phyloP scores from a whole-genome alignment of 768 basidiomycete species.

The Lyophyllum semitale region DNA sequence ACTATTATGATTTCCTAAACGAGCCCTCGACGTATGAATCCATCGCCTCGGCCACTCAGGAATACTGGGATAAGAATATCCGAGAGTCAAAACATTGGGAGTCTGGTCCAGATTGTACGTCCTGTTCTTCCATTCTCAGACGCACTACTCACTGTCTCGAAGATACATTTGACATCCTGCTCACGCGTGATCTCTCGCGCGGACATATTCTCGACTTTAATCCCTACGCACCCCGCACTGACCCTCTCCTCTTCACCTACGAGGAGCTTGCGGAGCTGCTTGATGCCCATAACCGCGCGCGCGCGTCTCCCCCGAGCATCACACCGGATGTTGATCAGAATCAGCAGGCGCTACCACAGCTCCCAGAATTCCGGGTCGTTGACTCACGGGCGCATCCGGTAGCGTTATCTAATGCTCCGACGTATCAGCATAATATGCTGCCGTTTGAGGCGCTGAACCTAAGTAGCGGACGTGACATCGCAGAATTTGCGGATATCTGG shows the following conservation, averaged over 20 bases:
- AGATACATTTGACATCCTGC: conserved; percentile 88
- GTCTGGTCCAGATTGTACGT: conserved; percentile 65
- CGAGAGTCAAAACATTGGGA: conserved; percentile 53
- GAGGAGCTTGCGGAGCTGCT: conserved; percentile 61
- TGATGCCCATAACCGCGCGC: conserved; percentile 4
- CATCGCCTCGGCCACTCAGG: conserved; percentile 51
- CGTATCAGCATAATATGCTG: conserved; percentile 85
- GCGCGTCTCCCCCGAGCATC: neutral
- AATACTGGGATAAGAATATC: conserved; percentile 74
- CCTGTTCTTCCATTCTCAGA: neutral
- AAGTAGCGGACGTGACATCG: conserved; percentile 70
- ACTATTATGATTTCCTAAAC: conserved; percentile 86
- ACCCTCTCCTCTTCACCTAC: conserved; percentile 84
- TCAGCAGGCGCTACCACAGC: neutral
- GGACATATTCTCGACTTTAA: conserved; percentile 92
- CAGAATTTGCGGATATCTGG: conserved; percentile 73
- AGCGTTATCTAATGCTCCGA: conserved; percentile 66
- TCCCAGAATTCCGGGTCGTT: conserved; percentile 63
- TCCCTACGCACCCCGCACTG: conserved; percentile 84
- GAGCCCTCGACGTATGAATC: conserved; percentile 53
- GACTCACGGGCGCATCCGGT: conserved; percentile 75
- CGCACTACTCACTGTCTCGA: conserved; percentile 4
- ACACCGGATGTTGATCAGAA: neutral
- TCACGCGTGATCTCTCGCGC: conserved; percentile 76
- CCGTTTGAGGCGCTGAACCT: conserved; percentile 86